Evolutionary conservation across 2,329 filamentous ascomycete genomes (phyloP).

Genomic region (Arthrobotrys sinensis): DNA sequence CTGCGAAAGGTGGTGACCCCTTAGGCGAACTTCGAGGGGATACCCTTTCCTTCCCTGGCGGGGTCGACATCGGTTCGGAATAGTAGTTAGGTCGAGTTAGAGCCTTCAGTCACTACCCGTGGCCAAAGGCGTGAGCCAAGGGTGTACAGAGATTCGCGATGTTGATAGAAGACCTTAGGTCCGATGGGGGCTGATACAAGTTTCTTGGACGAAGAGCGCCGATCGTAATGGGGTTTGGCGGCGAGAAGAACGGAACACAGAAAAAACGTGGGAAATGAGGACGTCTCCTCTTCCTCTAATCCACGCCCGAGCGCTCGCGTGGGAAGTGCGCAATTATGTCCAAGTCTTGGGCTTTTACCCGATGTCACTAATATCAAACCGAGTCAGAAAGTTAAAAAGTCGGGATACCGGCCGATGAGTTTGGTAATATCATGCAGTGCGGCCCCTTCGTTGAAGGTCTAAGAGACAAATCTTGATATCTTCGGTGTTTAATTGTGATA

Average conservation of each 20-base stretch:
- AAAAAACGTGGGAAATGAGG: conserved; percentile 33
- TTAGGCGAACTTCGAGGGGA: conserved; percentile 44
- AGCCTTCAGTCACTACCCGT: neutral
- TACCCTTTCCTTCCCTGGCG: conserved; percentile 47
- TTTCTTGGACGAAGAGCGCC: conserved; percentile 10
- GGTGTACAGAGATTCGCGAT: conserved; percentile 29
- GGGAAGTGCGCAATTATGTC: conserved; percentile 36
- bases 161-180: neutral
- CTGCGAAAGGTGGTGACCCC: conserved; percentile 29
- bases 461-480: neutral
- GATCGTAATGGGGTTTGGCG: conserved; percentile 15
- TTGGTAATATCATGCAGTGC: neutral
- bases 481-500: neutral
- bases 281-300: neutral
- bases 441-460: neutral
- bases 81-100: neutral
- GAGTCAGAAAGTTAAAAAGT: neutral
- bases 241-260: neutral
- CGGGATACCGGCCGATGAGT: neutral
- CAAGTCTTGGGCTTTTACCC: neutral
- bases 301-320: conserved; percentile 33
- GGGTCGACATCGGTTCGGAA: conserved; percentile 46
- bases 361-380: conserved; percentile 1
- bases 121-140: conserved; percentile 12
- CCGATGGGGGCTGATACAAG: conserved; percentile 2